These are phyloP conservation scores for Fusarium sp. DNA, from an alignment of 2,329 filamentous ascomycete species.

Conservation along the genomic window DNA sequence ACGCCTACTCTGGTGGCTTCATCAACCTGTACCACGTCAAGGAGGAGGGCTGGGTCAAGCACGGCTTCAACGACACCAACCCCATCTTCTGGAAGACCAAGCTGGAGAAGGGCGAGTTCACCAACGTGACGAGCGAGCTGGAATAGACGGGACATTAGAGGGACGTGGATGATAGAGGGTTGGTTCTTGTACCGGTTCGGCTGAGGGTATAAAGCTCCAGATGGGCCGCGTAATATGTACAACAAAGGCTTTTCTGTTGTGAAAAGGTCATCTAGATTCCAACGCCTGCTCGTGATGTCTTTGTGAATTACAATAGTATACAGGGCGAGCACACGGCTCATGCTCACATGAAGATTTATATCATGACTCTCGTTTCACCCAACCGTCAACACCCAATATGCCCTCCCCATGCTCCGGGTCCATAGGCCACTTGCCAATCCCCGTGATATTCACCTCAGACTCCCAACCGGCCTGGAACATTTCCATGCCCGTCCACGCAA, in stretches of 20 bases:
- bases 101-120: constrained; percentile 98
- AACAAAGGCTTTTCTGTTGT: constrained; percentile 45
- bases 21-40: constrained; percentile 99
- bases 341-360: constrained; percentile 4
- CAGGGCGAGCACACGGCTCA: not conserved
- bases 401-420: constrained; percentile 71
- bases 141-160: constrained; percentile 53
- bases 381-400: constrained; percentile 70
- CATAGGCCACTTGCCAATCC: constrained; percentile 79
- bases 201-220: constrained; percentile 16
- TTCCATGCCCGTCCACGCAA: constrained; percentile 92
- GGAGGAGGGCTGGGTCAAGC: constrained; percentile 98
- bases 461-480: constrained; percentile 87
- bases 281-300: constrained; percentile 8
- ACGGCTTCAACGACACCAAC: constrained; percentile 98
- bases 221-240: constrained; percentile 45
- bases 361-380: constrained; percentile 49
- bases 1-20: constrained; percentile 98
- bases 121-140: constrained; percentile 87
- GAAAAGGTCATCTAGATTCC: constrained; percentile 19
- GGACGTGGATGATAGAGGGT: constrained; percentile 32
- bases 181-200: constrained; percentile 28
- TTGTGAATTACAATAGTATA: constrained; percentile 24
- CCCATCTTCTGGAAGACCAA: constrained; percentile 99
- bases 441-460: constrained; percentile 69